Evolutionary conservation across 768 basidiomycete genomes (phyloP), one percentile per base, ranked within the genome.

Genomic region (Agrocybe praecox): DNA sequence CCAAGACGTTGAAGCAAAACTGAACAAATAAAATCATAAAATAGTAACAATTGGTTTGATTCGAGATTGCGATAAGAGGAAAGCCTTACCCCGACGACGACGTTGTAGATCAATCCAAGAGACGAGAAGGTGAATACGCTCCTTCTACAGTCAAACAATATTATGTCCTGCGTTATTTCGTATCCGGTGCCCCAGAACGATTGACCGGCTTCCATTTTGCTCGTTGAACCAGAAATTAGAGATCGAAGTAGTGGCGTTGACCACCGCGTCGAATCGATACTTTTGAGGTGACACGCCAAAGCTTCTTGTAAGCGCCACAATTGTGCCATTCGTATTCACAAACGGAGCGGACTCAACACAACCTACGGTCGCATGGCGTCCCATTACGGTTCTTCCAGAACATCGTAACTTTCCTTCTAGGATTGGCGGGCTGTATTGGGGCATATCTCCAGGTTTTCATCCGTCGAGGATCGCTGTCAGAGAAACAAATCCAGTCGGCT

Each of bases 201-300:
- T 3, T 4, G 46, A 14, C 7, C 5, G 2, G 7, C 14, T 40
- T 2, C 53, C 53, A 19, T 55, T 23, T 4, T 40, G 19, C 46
- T 55, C 36, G n/a, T 40, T 65, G 59, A 76, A 78, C 75, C 75
- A 76, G 61, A 76, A 76, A 18, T 72, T 72, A n/a, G 73, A 73
- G 46, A 76, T 62, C 8, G 75, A 75, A 5, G 55, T 59, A 6
- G 65, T 54, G 5, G 69, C 55, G 49, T 72, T 62, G 53, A 76
- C 63, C 6, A 68, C 65, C 2, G 67, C 69, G 14, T 69, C 51
- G 60, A 76, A 75, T 46, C 70, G 62, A 51, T 74, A 78, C 51
- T 69, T 65, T 18, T 67, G 63, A 8, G 71, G 65, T 42, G 52
- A 63, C 15, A 61, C 63, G 4, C 68, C 69, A 48, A 65, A 10